phyloP scores from a whole-genome alignment of 441 rosid genomes.

The Hura crepitans region DNA sequence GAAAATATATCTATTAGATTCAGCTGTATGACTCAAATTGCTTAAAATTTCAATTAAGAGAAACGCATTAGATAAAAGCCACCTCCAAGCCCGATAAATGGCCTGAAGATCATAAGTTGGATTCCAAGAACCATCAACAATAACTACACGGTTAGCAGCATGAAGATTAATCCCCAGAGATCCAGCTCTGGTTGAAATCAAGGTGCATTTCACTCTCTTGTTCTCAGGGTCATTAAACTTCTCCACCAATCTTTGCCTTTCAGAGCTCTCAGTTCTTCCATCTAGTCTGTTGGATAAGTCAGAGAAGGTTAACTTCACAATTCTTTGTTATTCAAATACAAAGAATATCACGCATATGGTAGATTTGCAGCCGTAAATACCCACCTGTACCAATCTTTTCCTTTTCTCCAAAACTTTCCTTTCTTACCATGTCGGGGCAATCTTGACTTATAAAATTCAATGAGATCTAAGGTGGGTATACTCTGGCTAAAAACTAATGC shows the following conservation, averaged over 20 bases:
- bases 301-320: slow-evolving; percentile 19
- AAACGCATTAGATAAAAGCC: slow-evolving; percentile 14
- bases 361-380: slow-evolving; percentile 25
- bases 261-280: slow-evolving; percentile 96
- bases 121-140: slow-evolving; percentile 99
- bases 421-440: slow-evolving; percentile 62
- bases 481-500: slow-evolving; percentile 98
- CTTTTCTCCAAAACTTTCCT: slow-evolving; percentile 92
- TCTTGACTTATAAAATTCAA: slow-evolving; percentile 86
- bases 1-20: slow-evolving; percentile 16
- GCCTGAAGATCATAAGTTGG: slow-evolving; percentile 99
- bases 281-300: slow-evolving; percentile 59
- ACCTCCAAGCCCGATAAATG: slow-evolving; percentile 99
- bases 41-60: neutral
- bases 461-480: slow-evolving; percentile 95
- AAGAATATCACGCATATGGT: neutral
- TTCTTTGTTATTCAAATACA: neutral
- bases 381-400: slow-evolving; percentile 98
- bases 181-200: slow-evolving; percentile 97
- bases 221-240: slow-evolving; percentile 83
- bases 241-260: slow-evolving; percentile 93
- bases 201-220: slow-evolving; percentile 84
- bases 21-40: neutral
- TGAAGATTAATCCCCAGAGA: slow-evolving; percentile 96
- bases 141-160: slow-evolving; percentile 97